Percentiles rank a stretch among this genome's conserved stretches.
phyloP scores from a whole-genome alignment of 306 rosid genomes.

The Pterocarpus santalinus region DNA sequence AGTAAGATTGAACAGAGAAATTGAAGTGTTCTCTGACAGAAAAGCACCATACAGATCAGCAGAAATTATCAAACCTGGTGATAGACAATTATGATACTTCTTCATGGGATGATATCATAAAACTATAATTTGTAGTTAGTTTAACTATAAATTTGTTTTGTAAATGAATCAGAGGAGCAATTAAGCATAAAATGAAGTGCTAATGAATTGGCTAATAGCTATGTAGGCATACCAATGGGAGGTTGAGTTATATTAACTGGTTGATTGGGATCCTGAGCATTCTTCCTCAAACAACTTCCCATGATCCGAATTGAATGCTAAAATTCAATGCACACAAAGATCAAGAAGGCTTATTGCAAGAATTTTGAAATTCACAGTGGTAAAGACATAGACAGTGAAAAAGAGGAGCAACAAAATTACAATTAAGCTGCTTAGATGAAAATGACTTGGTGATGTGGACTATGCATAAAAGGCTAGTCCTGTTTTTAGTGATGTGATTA shows the following conservation, averaged over 20 bases:
- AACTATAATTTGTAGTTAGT: background rate
- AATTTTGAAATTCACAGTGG: background rate
- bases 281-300: slow-evolving; percentile 51
- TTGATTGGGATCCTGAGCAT: slow-evolving; percentile 34
- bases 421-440: slow-evolving; percentile 32
- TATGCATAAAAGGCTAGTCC: slow-evolving; percentile 5
- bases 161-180: too few species aligned
- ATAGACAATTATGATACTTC: too few species aligned
- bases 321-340: background rate
- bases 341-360: background rate
- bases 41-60: background rate
- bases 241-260: slow-evolving; percentile 29
- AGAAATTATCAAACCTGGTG: too few species aligned
- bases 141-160: background rate
- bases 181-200: too few species aligned
- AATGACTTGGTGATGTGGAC: slow-evolving; percentile 43
- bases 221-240: slow-evolving; percentile 38
- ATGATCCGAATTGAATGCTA: slow-evolving; percentile 12
- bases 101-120: too few species aligned
- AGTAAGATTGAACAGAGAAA: background rate
- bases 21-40: background rate
- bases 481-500: background rate
- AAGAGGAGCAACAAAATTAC: background rate
- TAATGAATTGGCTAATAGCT: too few species aligned
- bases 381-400: too few species aligned